Evolutionary conservation across 192 early-diverging fungal genomes (phyloP).

Genomic region (Backusella australiensis): DNA sequence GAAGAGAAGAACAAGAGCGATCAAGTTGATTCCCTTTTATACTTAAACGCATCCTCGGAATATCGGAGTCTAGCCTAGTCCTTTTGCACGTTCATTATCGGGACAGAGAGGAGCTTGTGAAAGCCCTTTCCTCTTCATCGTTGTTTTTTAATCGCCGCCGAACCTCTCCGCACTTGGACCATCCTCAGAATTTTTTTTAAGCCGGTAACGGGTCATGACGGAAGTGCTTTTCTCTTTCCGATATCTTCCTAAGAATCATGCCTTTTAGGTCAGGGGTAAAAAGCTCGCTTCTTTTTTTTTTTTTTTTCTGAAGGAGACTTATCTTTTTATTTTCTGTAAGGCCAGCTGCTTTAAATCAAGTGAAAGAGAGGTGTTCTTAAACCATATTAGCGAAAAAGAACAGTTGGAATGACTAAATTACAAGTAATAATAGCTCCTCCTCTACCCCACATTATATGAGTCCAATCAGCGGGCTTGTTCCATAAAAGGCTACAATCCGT

Average conservation of each 20-base stretch:
- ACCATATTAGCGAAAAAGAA: background rate
- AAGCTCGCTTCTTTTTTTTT: background rate
- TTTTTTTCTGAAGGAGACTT: background rate
- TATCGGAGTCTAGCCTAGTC: constrained; percentile 3
- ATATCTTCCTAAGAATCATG: background rate
- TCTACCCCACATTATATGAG: background rate
- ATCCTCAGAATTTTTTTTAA: background rate
- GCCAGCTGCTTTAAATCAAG: background rate
- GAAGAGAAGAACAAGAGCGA: background rate
- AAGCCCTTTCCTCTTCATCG: background rate
- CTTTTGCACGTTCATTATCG: constrained; percentile 3
- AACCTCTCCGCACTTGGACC: background rate
- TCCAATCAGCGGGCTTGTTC: background rate
- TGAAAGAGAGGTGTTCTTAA: background rate
- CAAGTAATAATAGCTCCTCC: background rate
- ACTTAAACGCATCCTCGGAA: constrained; percentile 1
- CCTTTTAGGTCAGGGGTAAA: background rate
- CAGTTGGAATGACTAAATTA: background rate
- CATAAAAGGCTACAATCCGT: constrained; percentile 1
- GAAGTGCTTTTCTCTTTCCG: background rate
- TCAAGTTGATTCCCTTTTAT: background rate
- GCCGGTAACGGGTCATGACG: background rate
- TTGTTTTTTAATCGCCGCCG: background rate
- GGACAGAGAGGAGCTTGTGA: constrained; percentile 1
- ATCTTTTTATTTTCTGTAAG: background rate